Conservation (phyloP, 805 yeast species). For the Zygosaccharomyces bailii region DNA sequence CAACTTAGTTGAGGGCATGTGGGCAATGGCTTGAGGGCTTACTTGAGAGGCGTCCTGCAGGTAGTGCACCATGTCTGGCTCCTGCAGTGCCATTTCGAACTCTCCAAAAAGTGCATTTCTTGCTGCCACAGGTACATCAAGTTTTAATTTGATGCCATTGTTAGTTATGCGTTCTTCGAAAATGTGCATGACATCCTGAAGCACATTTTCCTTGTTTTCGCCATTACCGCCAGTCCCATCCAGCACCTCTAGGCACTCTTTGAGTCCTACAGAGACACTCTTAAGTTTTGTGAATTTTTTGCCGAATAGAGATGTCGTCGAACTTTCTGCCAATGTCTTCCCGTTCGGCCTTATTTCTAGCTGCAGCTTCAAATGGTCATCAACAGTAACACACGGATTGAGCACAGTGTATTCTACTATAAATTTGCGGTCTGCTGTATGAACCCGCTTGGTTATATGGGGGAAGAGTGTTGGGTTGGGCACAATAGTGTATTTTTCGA, state of each 20-base stretch:
- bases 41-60: slow-evolving; percentile 12
- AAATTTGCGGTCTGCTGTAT: slow-evolving; percentile 48
- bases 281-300: slow-evolving; percentile 39
- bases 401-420: slow-evolving; percentile 47
- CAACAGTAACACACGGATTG: slow-evolving; percentile 55
- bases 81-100: slow-evolving; percentile 34
- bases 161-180: slow-evolving; percentile 29
- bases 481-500: slow-evolving; percentile 54
- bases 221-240: slow-evolving; percentile 33
- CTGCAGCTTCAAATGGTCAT: slow-evolving; percentile 44
- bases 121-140: slow-evolving; percentile 28
- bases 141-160: slow-evolving; percentile 29
- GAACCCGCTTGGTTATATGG: slow-evolving; percentile 43
- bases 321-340: slow-evolving; percentile 10
- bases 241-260: slow-evolving; percentile 52
- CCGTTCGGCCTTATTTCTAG: slow-evolving; percentile 42
- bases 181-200: slow-evolving; percentile 36
- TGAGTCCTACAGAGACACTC: slow-evolving; percentile 45
- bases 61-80: slow-evolving; percentile 28
- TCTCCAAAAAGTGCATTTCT: slow-evolving; percentile 30
- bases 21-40: slow-evolving; percentile 5
- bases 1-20: slow-evolving; percentile 20
- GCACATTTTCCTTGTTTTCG: slow-evolving; percentile 43
- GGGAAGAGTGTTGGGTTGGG: slow-evolving; percentile 57
- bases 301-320: slow-evolving; percentile 19